These are phyloP conservation scores for Candolleomyces aberdarensis DNA, from an alignment of 768 basidiomycete species.

Conservation along the genomic window DNA sequence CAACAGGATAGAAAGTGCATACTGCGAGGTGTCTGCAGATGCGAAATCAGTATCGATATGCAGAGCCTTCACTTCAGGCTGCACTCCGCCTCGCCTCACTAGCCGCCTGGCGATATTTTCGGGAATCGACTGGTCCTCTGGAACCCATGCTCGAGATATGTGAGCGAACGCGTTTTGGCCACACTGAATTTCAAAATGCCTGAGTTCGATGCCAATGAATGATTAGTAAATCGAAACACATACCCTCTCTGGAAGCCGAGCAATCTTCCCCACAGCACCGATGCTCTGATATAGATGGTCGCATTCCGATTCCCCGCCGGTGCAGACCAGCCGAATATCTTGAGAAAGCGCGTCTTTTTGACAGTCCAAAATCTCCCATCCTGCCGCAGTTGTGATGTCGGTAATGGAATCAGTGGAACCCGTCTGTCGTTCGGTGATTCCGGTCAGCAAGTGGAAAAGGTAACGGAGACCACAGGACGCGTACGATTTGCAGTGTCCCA, in stretches of 20 bases:
- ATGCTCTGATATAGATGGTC: conserved; percentile 20
- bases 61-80: conserved; percentile 30
- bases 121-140: conserved; percentile 35
- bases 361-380: conserved; percentile 38
- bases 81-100: conserved; percentile 19
- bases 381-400: conserved; percentile 39
- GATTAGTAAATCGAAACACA: conserved; percentile 10
- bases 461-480: background rate
- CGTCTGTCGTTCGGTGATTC: conserved; percentile 12
- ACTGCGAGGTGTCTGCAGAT: conserved; percentile 14
- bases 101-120: conserved; percentile 17
- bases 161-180: conserved; percentile 21
- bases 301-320: conserved; percentile 20
- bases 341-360: conserved; percentile 24
- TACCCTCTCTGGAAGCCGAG: conserved; percentile 51
- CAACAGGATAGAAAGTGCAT: too few species aligned
- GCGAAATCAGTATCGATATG: conserved; percentile 31
- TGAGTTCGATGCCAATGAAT: background rate
- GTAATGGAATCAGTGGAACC: conserved; percentile 24
- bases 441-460: background rate
- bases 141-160: conserved; percentile 32
- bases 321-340: conserved; percentile 34
- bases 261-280: conserved; percentile 36
- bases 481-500: conserved; percentile 11
- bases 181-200: conserved; percentile 5